Percentiles rank a stretch among this genome's conserved stretches.
Evolutionary conservation across 495 filamentous ascomycete species (phyloP).

Genomic region (Penicillium pancosmium): DNA sequence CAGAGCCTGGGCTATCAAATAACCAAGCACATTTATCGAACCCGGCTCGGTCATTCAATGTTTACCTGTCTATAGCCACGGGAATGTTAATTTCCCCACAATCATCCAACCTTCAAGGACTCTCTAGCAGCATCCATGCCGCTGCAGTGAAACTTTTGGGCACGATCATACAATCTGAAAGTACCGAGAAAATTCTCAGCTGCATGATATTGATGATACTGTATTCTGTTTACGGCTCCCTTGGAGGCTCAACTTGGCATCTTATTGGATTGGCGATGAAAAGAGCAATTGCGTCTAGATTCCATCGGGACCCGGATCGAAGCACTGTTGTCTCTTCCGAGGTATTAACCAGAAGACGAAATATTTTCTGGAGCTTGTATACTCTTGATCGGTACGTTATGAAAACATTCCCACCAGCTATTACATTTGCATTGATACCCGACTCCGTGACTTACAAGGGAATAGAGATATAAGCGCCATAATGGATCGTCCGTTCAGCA

Average conservation of each 20-base stretch:
- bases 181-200: constrained; percentile 12
- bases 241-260: constrained; percentile 32
- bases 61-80: constrained; percentile 24
- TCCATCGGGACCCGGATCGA: constrained; percentile 25
- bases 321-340: background rate
- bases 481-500: constrained; percentile 31
- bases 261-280: constrained; percentile 32
- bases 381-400: constrained; percentile 26
- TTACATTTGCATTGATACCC: background rate
- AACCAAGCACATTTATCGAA: background rate
- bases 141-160: constrained; percentile 17
- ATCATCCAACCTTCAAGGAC: constrained; percentile 14
- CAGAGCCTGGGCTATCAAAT: background rate
- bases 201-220: constrained; percentile 30
- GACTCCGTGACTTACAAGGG: background rate
- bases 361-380: constrained; percentile 33
- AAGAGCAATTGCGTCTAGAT: constrained; percentile 27
- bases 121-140: constrained; percentile 14
- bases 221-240: constrained; percentile 26
- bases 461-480: constrained; percentile 27
- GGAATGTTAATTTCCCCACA: constrained; percentile 25
- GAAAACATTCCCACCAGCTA: background rate
- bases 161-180: constrained; percentile 14
- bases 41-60: constrained; percentile 15
- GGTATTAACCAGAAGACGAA: constrained; percentile 1